Evolutionary conservation across 345 rosid genomes (phyloP), one percentile per base, ranked within the genome.

Genomic region (Viola odorata): DNA sequence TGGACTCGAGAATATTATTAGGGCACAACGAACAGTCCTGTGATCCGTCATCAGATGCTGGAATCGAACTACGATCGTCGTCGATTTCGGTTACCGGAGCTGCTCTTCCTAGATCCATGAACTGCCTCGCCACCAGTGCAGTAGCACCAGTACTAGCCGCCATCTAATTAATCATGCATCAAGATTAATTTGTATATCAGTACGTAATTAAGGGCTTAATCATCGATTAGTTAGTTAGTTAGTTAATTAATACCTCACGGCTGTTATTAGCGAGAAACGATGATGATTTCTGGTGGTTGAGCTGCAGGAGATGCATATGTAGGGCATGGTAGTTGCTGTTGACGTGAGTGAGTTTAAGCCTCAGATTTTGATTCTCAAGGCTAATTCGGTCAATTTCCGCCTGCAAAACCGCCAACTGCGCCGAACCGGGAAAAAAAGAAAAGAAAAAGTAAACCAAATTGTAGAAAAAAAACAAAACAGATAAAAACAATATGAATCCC

Each of bases 1-100:
- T 66, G 41, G 70, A 66, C 50, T 66, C 70, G 3, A 66, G 58
- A 41, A 66, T 66, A 42, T 50, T 58, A 17, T 8, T 17, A 44
- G 64, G 50, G 15, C 50, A 60, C 45, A 53, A 44, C 4, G 62
- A 12, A 39, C 53, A 11, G 16, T 16, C 55, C 38, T 14, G 50
- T 3, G 69, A 57, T 14, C 50, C 50, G 23, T 57, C 57, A 39
- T 57, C 63, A 3, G 56, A 41, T n/a, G 47, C 39, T 17, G 63
- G 32, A 39, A 12, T 50, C n/a, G 57, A 65, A 16, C 32, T 23
- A 23, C 5, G 14, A 13, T 50, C 55, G 5, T 49, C 62, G 9
- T 36, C 58, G 23, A 23, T n/a, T 41, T 41, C 57, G 12, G 11
- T 37, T 2, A 58, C 36, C 5, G 44, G 4, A 14, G 5, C 61